Percentiles rank a stretch among this genome's conserved stretches.
These are phyloP conservation scores for Paecilomyces dactylethromorphus DNA, from an alignment of 2,329 filamentous ascomycete species.

Conservation along the genomic window DNA sequence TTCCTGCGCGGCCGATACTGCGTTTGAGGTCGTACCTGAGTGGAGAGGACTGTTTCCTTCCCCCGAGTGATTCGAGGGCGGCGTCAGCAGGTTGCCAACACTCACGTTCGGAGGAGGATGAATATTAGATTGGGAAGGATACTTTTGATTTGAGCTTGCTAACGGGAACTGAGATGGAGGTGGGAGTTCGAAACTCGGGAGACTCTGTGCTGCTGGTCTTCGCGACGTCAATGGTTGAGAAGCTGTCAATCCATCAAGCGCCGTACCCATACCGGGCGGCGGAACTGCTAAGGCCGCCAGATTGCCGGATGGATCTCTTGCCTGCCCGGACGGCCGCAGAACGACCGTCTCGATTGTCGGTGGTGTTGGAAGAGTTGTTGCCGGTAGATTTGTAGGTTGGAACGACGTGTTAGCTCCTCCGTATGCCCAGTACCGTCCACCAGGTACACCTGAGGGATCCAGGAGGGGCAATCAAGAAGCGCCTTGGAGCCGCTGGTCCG, in stretches of 20 bases:
- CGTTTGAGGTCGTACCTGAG: slow-evolving; percentile 49
- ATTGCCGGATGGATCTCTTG: slow-evolving; percentile 44
- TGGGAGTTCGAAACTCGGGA: slow-evolving; percentile 64
- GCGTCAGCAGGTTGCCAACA: slow-evolving; percentile 57
- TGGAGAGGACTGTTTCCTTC: slow-evolving; percentile 36
- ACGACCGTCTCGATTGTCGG: slow-evolving; percentile 31
- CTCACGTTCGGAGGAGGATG: slow-evolving; percentile 46
- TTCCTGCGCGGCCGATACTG: slow-evolving; percentile 21
- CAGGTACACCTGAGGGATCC: slow-evolving; percentile 43
- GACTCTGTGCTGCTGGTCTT: slow-evolving; percentile 60
- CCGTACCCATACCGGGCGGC: slow-evolving; percentile 56
- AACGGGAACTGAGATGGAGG: slow-evolving; percentile 47
- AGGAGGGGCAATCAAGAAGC: slow-evolving; percentile 36
- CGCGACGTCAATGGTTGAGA: slow-evolving; percentile 64
- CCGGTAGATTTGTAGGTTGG: slow-evolving; percentile 26
- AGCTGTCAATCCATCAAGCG: slow-evolving; percentile 54
- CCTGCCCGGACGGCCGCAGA: slow-evolving; percentile 34
- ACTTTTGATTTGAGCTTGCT: slow-evolving; percentile 45
- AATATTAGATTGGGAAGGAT: slow-evolving; percentile 33
- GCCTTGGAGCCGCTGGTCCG: slow-evolving; percentile 1
- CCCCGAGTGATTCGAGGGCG: slow-evolving; percentile 52
- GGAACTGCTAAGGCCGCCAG: slow-evolving; percentile 58
- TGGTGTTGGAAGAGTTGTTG: slow-evolving; percentile 33
- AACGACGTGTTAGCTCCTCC: slow-evolving; percentile 27
- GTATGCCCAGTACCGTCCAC: slow-evolving; percentile 43